Base-by-base conservation (phyloP, 2,329 filamentous ascomycete genomes). In the Cladosporium sp. region DNA sequence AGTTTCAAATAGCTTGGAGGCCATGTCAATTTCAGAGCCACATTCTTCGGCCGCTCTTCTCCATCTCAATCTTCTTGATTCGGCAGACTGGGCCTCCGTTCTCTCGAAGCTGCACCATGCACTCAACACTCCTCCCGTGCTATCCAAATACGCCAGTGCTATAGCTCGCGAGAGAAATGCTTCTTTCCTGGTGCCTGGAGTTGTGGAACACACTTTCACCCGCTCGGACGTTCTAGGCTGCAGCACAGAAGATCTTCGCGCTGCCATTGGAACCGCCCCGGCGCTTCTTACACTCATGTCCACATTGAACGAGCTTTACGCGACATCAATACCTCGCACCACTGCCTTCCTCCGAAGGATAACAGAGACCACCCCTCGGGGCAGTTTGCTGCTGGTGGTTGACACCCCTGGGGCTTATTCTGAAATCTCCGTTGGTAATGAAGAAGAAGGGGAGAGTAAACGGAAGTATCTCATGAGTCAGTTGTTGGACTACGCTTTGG, bases 381-480 rank as follows among this genome's bases (percentile, higher is more conserved):
- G 82, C 0, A 80, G 88, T 2, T 67, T 92, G 33, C 72, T 97
- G 1, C 78, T 97, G 0, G 87, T 97, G 2, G 84, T 96, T 3
- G 92, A 98, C 67, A 95, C 89, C 59, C 89, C 93, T 0, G 93
- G 93, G 1, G 94, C 86, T 67, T 97, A 97, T 68, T 93, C 91
- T 0, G 88, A 90, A 51, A 78, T 94, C 3, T 80, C 79, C 0
- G 67, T 96, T 54, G 19, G 25, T 18, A 25, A 25, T 30, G 27
- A 35, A 3, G 13, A 33, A 13, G 36, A 33, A 25, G 45, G 36
- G 71, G 70, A 69, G 0, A 58, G 69, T 2, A 63, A 77, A 55
- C 78, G 78, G 78, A 82, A 79, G 54, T 97, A 97, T 64, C 92
- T 92, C 0, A 97, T 96, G 90, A 85, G 88, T 60, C 96, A 90